Evolutionary conservation across 2,329 filamentous ascomycete species (phyloP).

Genomic region (Xylariaceae sp.): DNA sequence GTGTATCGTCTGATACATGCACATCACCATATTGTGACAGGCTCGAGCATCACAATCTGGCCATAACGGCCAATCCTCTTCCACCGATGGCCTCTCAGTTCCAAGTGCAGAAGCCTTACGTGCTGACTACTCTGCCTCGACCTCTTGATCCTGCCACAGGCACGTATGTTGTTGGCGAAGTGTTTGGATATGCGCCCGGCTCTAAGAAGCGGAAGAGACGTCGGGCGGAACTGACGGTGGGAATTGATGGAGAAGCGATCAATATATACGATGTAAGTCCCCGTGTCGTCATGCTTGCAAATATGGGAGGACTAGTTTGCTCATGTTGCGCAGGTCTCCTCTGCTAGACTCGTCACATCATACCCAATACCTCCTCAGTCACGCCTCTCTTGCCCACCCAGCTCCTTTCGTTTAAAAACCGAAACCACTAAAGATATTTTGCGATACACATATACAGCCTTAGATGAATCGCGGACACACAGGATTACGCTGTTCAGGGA

Average conservation of each 20-base stretch:
- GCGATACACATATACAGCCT: slow-evolving; percentile 68
- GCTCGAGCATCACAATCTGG: background rate
- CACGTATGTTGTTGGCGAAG: slow-evolving; percentile 63
- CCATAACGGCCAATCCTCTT: background rate
- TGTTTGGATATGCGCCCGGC: slow-evolving; percentile 63
- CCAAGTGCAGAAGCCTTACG: slow-evolving; percentile 68
- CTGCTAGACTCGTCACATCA: slow-evolving; percentile 67
- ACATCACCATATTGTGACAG: slow-evolving; percentile 17
- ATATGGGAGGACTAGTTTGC: slow-evolving; percentile 8
- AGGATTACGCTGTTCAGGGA: slow-evolving; percentile 67
- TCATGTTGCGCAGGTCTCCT: slow-evolving; percentile 55
- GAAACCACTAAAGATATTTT: slow-evolving; percentile 53
- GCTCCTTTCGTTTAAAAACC: slow-evolving; percentile 61
- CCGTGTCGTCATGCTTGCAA: background rate
- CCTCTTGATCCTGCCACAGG: slow-evolving; percentile 58
- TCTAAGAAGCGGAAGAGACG: slow-evolving; percentile 68
- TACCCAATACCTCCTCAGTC: slow-evolving; percentile 71
- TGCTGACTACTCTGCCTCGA: slow-evolving; percentile 63
- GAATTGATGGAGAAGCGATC: slow-evolving; percentile 68
- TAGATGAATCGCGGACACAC: slow-evolving; percentile 52
- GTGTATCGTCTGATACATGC: no score
- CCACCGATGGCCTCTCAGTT: slow-evolving; percentile 62
- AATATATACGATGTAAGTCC: slow-evolving; percentile 65
- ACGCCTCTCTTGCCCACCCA: slow-evolving; percentile 66
- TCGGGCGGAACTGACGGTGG: slow-evolving; percentile 64